Conservation (phyloP, 2,329 filamentous ascomycete genomes). For the Samsoniella hepiali region DNA sequence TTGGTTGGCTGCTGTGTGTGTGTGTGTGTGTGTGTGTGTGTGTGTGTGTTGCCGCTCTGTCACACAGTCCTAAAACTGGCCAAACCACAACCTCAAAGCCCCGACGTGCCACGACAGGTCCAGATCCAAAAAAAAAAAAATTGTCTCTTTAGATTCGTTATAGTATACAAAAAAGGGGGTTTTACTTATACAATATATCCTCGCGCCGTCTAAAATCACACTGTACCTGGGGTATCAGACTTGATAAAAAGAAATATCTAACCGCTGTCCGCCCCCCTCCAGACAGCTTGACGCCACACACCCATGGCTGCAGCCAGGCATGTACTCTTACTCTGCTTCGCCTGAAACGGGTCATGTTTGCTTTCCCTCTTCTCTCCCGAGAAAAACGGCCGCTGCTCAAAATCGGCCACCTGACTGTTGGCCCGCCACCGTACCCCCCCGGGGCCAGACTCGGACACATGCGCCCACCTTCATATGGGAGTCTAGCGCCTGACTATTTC, state of each 20-base stretch:
- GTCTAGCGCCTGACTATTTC: neutral
- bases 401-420: neutral
- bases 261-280: neutral
- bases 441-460: neutral
- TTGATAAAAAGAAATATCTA: neutral
- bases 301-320: constrained; percentile 1
- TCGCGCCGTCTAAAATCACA: neutral
- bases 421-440: too few species aligned
- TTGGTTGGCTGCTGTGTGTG: too few species aligned
- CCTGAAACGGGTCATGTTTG: constrained; percentile 11
- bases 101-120: too few species aligned
- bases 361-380: neutral
- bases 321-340: constrained; percentile 3
- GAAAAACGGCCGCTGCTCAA: neutral
- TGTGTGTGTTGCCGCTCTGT: neutral
- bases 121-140: too few species aligned
- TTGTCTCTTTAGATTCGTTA: neutral
- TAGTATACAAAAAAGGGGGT: neutral
- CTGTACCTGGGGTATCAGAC: neutral
- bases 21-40: too few species aligned
- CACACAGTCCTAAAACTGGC: neutral
- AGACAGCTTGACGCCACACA: neutral
- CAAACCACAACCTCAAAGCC: neutral
- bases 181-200: neutral
- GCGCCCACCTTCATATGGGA: neutral